Base-by-base conservation (phyloP, 2,329 filamentous ascomycete genomes). In the Alternaria panax region DNA sequence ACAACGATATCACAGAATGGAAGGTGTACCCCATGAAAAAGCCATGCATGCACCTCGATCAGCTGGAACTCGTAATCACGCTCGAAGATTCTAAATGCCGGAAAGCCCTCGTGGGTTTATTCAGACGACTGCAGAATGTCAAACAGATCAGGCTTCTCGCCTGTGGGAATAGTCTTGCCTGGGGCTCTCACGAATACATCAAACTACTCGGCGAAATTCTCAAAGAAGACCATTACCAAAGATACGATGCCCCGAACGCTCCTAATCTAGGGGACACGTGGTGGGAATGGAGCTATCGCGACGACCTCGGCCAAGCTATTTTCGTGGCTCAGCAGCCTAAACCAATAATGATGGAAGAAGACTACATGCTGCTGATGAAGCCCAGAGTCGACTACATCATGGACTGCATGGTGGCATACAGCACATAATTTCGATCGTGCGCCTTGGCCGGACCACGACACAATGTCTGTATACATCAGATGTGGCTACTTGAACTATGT, bases 211-310 rank as follows among this genome's bases (percentile, higher is more conserved):
- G 77, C 1, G 60, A 76, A 18, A 70, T 81, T 5, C 58, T 81
- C 60, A 80, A 80, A 52, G 70, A 75, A 24, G 80, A 82, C 61
- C 79, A 80, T 59, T 69, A 71, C 14, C 71, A 80, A 50, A 66
- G 79, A 40, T 81, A 80, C 58, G 75, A 78, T 50, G 71, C 66
- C 1, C 62, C 59, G 2, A 53, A 47, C 9, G 73, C 73, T 3
- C 70, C 74, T 0, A 62, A 67, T 16, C n/a, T 66, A 4, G 78
- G 78, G 53, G 56, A 55, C 14, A 75, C 69, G 1, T 80, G 79
- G 79, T 82, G 79, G 80, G 63, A 62, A 7, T 81, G 79, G 78
- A 63, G 51, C 2, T 78, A 69, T 54, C 69, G 78, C 60, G 54
- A 65, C 0, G 42, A 60, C 2, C n/a, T 12, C 71, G 64, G 4